These are phyloP conservation scores for Whalleya microplaca DNA, from an alignment of 2,329 filamentous ascomycete species.

Conservation along the genomic window DNA sequence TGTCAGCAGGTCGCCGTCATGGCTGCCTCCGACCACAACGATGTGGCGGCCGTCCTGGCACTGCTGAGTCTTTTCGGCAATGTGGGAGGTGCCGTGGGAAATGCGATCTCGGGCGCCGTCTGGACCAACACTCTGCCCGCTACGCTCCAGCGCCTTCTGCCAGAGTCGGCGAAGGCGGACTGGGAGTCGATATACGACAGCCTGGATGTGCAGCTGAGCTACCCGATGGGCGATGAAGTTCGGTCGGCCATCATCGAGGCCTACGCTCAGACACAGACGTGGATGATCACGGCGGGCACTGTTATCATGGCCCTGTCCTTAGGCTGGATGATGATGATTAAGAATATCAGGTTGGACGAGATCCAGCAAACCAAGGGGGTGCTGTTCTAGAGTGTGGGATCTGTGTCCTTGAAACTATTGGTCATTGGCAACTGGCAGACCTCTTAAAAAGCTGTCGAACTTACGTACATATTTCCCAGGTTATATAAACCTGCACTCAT, in stretches of 20 bases:
- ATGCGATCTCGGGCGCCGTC: constrained; percentile 61
- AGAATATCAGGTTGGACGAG: constrained; percentile 5
- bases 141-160: constrained; percentile 51
- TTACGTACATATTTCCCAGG: no score
- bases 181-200: constrained; percentile 52
- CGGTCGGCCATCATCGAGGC: constrained; percentile 57
- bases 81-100: constrained; percentile 60
- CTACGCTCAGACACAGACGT: constrained; percentile 52
- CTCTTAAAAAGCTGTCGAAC: no score
- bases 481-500: no score
- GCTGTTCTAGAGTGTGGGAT: not conserved
- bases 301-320: constrained; percentile 14
- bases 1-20: constrained; percentile 60
- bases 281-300: constrained; percentile 48
- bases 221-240: constrained; percentile 48
- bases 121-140: constrained; percentile 59
- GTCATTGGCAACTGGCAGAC: no score
- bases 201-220: constrained; percentile 53
- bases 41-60: constrained; percentile 58
- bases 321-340: constrained; percentile 2
- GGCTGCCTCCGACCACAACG: constrained; percentile 57
- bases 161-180: constrained; percentile 39
- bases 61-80: constrained; percentile 58
- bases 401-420: no score
- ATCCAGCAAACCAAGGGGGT: constrained; percentile 6